Conservation (phyloP, 2,329 filamentous ascomycete genomes). For the Fusarium sp. region DNA sequence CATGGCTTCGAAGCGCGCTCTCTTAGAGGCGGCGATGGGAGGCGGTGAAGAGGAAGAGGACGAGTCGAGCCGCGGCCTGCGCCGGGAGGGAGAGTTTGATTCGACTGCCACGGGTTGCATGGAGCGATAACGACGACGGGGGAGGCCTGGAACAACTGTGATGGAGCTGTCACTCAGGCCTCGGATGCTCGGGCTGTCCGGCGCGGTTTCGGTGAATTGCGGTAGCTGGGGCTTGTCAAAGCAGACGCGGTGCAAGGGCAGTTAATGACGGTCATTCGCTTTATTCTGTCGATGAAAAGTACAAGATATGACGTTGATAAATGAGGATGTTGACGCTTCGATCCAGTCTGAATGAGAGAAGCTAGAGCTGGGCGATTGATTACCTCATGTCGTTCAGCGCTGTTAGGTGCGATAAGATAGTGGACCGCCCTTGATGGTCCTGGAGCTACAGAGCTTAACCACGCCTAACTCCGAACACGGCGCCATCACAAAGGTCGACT, state of each 20-base stretch:
- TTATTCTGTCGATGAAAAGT: background rate
- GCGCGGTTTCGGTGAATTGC: slow-evolving; percentile 15
- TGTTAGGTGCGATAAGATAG: slow-evolving; percentile 44
- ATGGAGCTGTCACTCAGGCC: slow-evolving; percentile 45
- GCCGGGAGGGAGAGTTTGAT: slow-evolving; percentile 51
- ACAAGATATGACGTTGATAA: background rate
- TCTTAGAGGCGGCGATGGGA: slow-evolving; percentile 46
- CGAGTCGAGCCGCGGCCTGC: slow-evolving; percentile 53
- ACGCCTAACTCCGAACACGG: slow-evolving; percentile 17
- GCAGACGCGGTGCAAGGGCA: background rate
- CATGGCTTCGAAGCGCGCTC: slow-evolving; percentile 50
- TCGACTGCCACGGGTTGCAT: slow-evolving; percentile 51
- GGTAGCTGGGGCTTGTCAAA: background rate
- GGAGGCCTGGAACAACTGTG: slow-evolving; percentile 45
- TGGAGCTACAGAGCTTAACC: slow-evolving; percentile 23
- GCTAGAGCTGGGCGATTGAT: background rate
- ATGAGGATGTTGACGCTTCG: background rate
- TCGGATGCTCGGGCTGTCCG: slow-evolving; percentile 36
- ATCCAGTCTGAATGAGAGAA: background rate
- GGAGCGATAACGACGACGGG: slow-evolving; percentile 31
- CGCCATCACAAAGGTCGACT: background rate
- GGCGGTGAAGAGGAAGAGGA: slow-evolving; percentile 44
- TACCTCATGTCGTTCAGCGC: background rate
- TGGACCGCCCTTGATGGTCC: slow-evolving; percentile 5
- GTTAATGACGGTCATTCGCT: background rate